These are phyloP conservation scores for Filosporella fistucella DNA, from an alignment of 495 filamentous ascomycete genomes.

Conservation along the genomic window DNA sequence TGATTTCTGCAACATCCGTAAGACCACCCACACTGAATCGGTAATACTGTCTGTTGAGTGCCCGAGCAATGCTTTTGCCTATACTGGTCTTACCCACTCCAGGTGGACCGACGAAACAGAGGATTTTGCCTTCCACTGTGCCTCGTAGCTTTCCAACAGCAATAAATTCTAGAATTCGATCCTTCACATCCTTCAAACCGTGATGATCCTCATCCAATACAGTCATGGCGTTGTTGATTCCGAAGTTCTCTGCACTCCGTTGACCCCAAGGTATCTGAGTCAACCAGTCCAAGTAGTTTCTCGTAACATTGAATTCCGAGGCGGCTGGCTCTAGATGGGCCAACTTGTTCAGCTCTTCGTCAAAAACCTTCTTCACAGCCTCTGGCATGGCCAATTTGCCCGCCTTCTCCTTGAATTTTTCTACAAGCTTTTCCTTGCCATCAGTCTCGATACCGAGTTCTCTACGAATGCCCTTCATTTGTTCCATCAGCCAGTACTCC, in stretches of 20 bases:
- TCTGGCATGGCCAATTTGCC: slow-evolving; percentile 95
- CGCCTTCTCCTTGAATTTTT: slow-evolving; percentile 95
- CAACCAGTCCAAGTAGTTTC: slow-evolving; percentile 98
- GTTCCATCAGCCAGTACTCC: slow-evolving; percentile 99
- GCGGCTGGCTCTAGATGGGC: slow-evolving; percentile 91
- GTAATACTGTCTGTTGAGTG: slow-evolving; percentile 93
- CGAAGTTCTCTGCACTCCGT: slow-evolving; percentile 93
- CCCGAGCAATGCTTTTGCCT: slow-evolving; percentile 94
- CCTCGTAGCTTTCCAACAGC: slow-evolving; percentile 96
- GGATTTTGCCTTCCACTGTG: slow-evolving; percentile 96
- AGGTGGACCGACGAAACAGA: slow-evolving; percentile 96
- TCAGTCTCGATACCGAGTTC: slow-evolving; percentile 96
- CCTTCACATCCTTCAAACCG: slow-evolving; percentile 97
- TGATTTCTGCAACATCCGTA: slow-evolving; percentile 98
- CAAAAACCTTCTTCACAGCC: slow-evolving; percentile 92
- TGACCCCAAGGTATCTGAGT: slow-evolving; percentile 98
- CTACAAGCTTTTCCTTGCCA: slow-evolving; percentile 95
- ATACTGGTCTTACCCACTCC: slow-evolving; percentile 97
- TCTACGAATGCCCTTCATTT: slow-evolving; percentile 97
- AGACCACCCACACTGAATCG: slow-evolving; percentile 96
- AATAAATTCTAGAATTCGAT: slow-evolving; percentile 97
- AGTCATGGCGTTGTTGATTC: slow-evolving; percentile 80
- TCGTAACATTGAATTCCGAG: slow-evolving; percentile 98
- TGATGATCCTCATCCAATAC: slow-evolving; percentile 98
- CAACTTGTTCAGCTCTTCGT: slow-evolving; percentile 96